Evolutionary conservation across 2,329 filamentous ascomycete species (phyloP).

Genomic region (Colletotrichum euphorbiae): DNA sequence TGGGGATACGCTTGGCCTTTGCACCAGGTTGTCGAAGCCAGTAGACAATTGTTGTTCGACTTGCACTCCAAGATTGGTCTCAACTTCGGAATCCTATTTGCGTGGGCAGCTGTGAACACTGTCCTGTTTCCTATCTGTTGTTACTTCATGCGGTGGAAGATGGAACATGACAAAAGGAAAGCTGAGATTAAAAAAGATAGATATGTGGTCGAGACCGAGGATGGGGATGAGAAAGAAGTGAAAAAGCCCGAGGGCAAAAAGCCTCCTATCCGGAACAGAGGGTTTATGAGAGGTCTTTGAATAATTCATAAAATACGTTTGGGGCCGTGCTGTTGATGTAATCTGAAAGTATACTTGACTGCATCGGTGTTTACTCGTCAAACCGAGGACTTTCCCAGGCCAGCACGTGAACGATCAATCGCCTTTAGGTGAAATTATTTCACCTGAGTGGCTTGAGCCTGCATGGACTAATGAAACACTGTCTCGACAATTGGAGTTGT

Average conservation of each 20-base stretch:
- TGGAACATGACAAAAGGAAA: slow-evolving; percentile 45
- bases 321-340: too few species aligned
- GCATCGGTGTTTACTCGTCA: too few species aligned
- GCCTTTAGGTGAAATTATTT: too few species aligned
- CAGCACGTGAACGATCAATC: too few species aligned
- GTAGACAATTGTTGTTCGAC: slow-evolving; percentile 71
- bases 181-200: slow-evolving; percentile 44
- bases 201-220: slow-evolving; percentile 44
- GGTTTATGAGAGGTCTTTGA: slow-evolving; percentile 48
- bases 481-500: too few species aligned
- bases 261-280: slow-evolving; percentile 47
- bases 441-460: too few species aligned
- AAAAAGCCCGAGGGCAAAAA: slow-evolving; percentile 45
- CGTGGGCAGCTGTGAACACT: slow-evolving; percentile 66
- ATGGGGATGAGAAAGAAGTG: slow-evolving; percentile 44
- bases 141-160: slow-evolving; percentile 57
- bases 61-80: slow-evolving; percentile 67
- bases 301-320: not conserved
- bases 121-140: slow-evolving; percentile 63
- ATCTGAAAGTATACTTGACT: too few species aligned
- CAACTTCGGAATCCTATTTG: slow-evolving; percentile 70
- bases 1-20: slow-evolving; percentile 75
- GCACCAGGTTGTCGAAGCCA: slow-evolving; percentile 70
- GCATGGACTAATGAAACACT: too few species aligned
- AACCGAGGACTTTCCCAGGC: too few species aligned